These are phyloP conservation scores for Prinsepia uniflora DNA, from an alignment of 306 rosid species.

Conservation along the genomic window DNA sequence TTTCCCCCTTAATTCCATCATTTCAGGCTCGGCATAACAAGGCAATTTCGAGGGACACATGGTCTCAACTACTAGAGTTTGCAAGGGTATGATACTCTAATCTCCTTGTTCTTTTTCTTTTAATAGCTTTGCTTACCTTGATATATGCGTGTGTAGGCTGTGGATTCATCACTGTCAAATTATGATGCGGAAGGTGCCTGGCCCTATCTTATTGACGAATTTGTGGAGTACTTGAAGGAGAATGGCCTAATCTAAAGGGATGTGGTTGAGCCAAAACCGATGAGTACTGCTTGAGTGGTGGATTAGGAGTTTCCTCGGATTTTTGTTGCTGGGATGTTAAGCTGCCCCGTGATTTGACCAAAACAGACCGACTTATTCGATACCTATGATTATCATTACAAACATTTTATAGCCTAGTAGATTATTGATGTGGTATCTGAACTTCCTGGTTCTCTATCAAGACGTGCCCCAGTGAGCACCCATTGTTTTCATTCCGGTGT, in stretches of 20 bases:
- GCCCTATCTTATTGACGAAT: slow-evolving; percentile 96
- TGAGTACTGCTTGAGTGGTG: slow-evolving; percentile 23
- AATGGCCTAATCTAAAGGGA: slow-evolving; percentile 55
- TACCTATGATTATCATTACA: not conserved
- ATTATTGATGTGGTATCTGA: slow-evolving; percentile 15
- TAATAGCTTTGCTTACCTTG: slow-evolving; percentile 3
- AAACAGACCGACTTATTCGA: not conserved
- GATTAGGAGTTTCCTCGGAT: slow-evolving; percentile 1
- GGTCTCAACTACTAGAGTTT: slow-evolving; percentile 99
- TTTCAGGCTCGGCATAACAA: slow-evolving; percentile 90
- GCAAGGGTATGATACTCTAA: slow-evolving; percentile 56
- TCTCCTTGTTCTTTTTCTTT: not conserved
- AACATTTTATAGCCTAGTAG: slow-evolving; percentile 4
- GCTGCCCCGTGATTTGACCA: slow-evolving; percentile 23
- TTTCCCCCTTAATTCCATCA: slow-evolving; percentile 19
- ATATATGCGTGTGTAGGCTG: slow-evolving; percentile 47
- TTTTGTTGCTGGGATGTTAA: slow-evolving; percentile 12
- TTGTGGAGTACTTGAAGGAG: slow-evolving; percentile 83
- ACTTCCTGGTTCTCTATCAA: not conserved
- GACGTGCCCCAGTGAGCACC: not conserved
- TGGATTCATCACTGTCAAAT: slow-evolving; percentile 60
- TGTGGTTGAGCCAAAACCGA: slow-evolving; percentile 32
- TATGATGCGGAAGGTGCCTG: slow-evolving; percentile 98
- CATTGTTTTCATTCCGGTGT: too few species aligned
- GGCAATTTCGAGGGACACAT: slow-evolving; percentile 94